Base-by-base conservation (phyloP, 2,329 filamentous ascomycete genomes). In the Neurospora sp. region DNA sequence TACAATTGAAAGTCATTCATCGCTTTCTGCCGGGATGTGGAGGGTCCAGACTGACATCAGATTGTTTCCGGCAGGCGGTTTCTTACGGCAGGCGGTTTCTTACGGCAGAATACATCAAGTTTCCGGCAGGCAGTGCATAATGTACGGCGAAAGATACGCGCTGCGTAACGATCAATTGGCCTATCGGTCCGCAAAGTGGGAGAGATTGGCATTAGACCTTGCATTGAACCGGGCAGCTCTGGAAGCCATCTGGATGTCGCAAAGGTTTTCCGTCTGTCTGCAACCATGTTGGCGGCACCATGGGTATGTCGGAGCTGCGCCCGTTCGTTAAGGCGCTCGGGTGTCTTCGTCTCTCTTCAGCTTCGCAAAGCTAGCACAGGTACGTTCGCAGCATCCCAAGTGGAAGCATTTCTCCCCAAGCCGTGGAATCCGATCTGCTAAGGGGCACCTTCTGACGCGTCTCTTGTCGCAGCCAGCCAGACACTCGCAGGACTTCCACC, bases 281-380 rank as follows among this genome's bases (percentile, higher is more conserved):
- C 71, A 69, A 78, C 67, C 70, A 82, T 82, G 80, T 77, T 79
- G 70, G 75, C 77, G 74, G 79, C 82, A 77, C 82, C 82, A 81
- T 86, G 84, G 84, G 80, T 86, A 73, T 87, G 83, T 78, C 82
- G 83, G 75, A 80, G 80, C 78, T 87, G 84, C 77, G 77, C 82
- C 73, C 80, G 79, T 70, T 78, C 79, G 42, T 67, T 76, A 68
- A 72, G 71, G 79, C 73, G 71, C 77, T 71, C 77, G 76, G 71
- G 77, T 77, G 66, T 73, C 71, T 66, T 73, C 72, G 43, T 72
- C 72, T 38, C 77, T 76, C 66, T 78, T 81, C 68, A 62, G 15
- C 43, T 82, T 62, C 81, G 83, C 42, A 80, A 79, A 74, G 79
- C 80, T 77, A 85, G 83, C 75, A 83, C 82, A 74, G 78, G 83